These are phyloP conservation scores for Termitomyces sp. DNA, from an alignment of 768 basidiomycete genomes.

Conservation along the genomic window DNA sequence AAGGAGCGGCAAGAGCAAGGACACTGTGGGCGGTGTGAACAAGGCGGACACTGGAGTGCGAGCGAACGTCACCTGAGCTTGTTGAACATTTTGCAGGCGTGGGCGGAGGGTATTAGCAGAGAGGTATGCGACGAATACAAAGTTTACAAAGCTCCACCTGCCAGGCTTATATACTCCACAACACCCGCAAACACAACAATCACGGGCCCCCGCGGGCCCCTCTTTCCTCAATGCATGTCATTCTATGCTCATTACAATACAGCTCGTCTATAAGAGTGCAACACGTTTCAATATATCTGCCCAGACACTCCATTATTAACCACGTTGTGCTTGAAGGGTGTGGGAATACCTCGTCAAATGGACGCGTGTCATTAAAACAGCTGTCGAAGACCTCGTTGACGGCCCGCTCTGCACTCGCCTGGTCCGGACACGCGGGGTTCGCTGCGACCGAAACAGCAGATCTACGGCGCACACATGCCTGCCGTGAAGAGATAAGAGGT, in stretches of 20 bases:
- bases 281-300: constrained; percentile 15
- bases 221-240: not conserved
- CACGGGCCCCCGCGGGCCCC: not conserved
- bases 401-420: constrained; percentile 74
- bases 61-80: not conserved
- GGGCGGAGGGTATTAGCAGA: constrained; percentile 15
- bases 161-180: constrained; percentile 21
- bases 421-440: constrained; percentile 76
- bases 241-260: not conserved
- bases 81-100: constrained; percentile 19
- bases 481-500: constrained; percentile 2
- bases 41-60: not conserved
- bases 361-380: constrained; percentile 91
- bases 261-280: too few relatives aligned
- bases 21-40: constrained; percentile 18
- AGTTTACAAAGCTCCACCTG: constrained; percentile 9
- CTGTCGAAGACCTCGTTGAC: constrained; percentile 98
- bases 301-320: constrained; percentile 1
- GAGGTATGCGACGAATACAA: constrained; percentile 13
- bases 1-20: constrained; percentile 38
- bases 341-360: constrained; percentile 84
- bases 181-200: constrained; percentile 18
- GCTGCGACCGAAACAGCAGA: constrained; percentile 76
- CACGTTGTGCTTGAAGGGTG: not conserved
- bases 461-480: constrained; percentile 89